Conservation (phyloP, 1,284 basidiomycete species). For the Marasmius sp. region DNA sequence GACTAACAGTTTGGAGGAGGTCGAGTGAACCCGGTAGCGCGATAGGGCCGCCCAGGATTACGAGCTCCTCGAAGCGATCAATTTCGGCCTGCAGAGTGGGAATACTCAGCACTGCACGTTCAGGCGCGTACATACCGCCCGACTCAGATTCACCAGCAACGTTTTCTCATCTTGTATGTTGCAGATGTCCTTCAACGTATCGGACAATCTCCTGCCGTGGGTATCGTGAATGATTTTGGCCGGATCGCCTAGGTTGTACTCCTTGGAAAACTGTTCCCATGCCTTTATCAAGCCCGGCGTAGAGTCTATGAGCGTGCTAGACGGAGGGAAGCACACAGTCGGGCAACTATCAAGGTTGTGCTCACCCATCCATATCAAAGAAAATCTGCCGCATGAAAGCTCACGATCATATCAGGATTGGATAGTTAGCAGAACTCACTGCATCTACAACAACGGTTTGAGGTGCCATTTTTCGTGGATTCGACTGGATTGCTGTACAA, state of each 20-base stretch:
- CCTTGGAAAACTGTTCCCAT: conserved; percentile 58
- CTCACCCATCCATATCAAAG: conserved; percentile 72
- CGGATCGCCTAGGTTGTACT: conserved; percentile 56
- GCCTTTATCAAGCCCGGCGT: conserved; percentile 67
- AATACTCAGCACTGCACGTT: neutral
- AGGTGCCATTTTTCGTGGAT: conserved; percentile 20
- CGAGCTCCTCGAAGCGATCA: conserved; percentile 62
- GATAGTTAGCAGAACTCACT: conserved; percentile 31
- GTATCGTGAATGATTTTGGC: conserved; percentile 51
- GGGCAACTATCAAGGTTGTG: conserved; percentile 1
- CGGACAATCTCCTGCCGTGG: conserved; percentile 73
- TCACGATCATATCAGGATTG: conserved; percentile 5
- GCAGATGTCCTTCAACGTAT: conserved; percentile 73
- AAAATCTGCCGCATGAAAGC: conserved; percentile 43
- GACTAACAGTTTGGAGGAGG: conserved; percentile 47
- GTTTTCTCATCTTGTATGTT: conserved; percentile 54
- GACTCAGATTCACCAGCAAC: conserved; percentile 42
- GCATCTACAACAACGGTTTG: conserved; percentile 46
- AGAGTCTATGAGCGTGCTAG: conserved; percentile 69
- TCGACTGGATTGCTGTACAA: no score
- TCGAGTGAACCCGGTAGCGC: conserved; percentile 53
- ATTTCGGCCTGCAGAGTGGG: conserved; percentile 48
- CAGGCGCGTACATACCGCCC: conserved; percentile 5
- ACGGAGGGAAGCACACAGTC: conserved; percentile 6
- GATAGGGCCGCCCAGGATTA: conserved; percentile 59